Base-by-base conservation (phyloP, 768 basidiomycete species). In the Kwoniella newhampshirensis region DNA sequence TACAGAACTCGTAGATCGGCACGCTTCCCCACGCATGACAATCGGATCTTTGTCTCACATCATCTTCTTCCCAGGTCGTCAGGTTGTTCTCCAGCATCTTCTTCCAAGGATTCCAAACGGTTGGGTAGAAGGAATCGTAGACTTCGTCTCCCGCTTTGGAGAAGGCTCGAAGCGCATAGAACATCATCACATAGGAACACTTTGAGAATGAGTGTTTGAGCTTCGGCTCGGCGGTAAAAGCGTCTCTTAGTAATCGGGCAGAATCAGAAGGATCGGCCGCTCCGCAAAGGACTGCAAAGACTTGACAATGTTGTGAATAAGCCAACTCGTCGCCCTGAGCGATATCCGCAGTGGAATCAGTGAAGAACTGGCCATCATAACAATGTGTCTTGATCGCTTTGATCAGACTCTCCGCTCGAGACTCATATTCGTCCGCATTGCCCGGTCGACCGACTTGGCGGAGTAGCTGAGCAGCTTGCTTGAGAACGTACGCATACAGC, bases 51-150 rank as follows among this genome's bases (percentile, higher is more conserved):
- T 58, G 57, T 27, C 58, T 37, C 17, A 68, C 66, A 49, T 64
- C 60, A 28, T 68, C 66, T 42, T 68, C 66, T 45, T 68, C 66
- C 66, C 63, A 68, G 4, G 66, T 68, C 3, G 63, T 56, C 20
- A 68, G 36, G 17, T 62, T 59, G 30, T 63, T 58, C 11, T 48
- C 47, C 15, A 68, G 35, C 63, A 64, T 64, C 47, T 43, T 37
- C 25, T 60, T 48, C 66, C 66, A 68, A 1, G 60, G 63, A 0
- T 46, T 45, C 54, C 47, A 60, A 0, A 53, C 51, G 2, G 28
- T 25, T 13, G 35, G 1, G 45, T 57, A 64, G 41, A 60, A 46
- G n/a, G 46, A 35, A 36, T 62, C 54, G 46, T 68, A 68, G 1
- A 59, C 21, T 13, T 26, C 30, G 15, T 58, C 52, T 11, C 60